phyloP scores from a whole-genome alignment of 176 grass and related monocot genomes.

The Oryza coarctata region DNA sequence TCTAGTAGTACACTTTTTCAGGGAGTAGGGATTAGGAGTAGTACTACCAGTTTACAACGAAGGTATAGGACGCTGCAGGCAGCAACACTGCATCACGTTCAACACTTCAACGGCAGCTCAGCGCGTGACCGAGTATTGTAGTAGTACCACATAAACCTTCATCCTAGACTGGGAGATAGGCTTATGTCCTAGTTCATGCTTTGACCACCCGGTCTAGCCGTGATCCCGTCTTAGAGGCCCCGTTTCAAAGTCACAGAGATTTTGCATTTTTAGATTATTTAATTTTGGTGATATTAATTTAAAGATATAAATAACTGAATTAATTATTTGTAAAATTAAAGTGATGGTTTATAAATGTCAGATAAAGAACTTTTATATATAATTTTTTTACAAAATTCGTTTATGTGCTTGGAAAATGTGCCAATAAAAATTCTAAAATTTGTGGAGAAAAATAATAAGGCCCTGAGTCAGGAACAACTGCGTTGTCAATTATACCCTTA shows the following conservation, averaged over 20 bases:
- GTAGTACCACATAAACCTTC: background rate
- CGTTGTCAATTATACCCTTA: background rate
- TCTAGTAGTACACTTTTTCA: background rate
- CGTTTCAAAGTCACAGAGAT: background rate
- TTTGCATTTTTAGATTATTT: too few species aligned
- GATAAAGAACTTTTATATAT: too few species aligned
- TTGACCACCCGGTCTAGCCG: background rate
- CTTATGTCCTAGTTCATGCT: background rate
- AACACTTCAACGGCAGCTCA: background rate
- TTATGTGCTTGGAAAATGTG: too few species aligned
- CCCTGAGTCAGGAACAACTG: too few species aligned
- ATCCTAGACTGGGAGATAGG: background rate
- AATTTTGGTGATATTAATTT: too few species aligned
- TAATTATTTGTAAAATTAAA: too few species aligned
- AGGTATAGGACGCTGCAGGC: background rate
- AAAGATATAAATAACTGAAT: too few species aligned
- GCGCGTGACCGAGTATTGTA: too few species aligned
- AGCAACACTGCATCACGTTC: background rate
- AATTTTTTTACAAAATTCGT: too few species aligned
- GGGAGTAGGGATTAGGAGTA: background rate
- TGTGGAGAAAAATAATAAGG: too few species aligned
- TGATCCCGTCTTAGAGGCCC: background rate
- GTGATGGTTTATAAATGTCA: too few species aligned
- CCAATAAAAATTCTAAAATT: too few species aligned
- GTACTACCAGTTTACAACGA: background rate